These are phyloP conservation scores for Trametes pubescens DNA, from an alignment of 1,284 basidiomycete species.

Conservation along the genomic window DNA sequence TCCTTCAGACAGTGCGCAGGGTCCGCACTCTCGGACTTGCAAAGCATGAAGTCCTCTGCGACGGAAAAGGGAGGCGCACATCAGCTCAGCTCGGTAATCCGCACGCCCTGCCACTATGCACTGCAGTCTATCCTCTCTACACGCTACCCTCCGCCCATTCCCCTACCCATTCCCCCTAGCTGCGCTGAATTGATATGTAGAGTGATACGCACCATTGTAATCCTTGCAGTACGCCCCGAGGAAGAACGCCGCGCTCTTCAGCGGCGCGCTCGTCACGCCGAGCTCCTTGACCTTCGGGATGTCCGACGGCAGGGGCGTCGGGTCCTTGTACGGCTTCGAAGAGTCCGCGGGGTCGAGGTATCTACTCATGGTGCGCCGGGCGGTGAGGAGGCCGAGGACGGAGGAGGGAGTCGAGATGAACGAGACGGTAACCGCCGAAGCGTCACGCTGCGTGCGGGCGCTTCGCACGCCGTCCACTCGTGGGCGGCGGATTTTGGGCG, in stretches of 20 bases:
- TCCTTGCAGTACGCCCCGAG: slow-evolving; percentile 96
- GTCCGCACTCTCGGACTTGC: slow-evolving; percentile 92
- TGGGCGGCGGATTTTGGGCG: slow-evolving; percentile 17
- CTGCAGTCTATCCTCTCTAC: neutral
- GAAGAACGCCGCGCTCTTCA: slow-evolving; percentile 98
- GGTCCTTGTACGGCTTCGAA: slow-evolving; percentile 65
- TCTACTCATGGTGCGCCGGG: slow-evolving; percentile 58
- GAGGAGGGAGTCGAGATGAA: slow-evolving; percentile 21
- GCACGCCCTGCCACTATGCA: neutral
- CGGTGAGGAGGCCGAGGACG: slow-evolving; percentile 10
- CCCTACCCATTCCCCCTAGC: neutral
- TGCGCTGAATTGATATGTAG: neutral
- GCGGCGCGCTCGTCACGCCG: slow-evolving; percentile 90
- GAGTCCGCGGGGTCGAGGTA: slow-evolving; percentile 53
- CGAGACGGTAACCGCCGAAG: slow-evolving; percentile 31
- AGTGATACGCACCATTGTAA: slow-evolving; percentile 83
- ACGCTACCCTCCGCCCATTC: neutral
- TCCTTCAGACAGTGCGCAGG: slow-evolving; percentile 96
- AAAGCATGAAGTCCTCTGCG: slow-evolving; percentile 99
- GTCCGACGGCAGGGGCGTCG: slow-evolving; percentile 75
- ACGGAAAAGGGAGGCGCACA: neutral
- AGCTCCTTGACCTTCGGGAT: slow-evolving; percentile 91
- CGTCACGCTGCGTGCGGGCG: slow-evolving; percentile 29
- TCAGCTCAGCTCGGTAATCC: slow-evolving; percentile 14
- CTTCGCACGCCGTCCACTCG: slow-evolving; percentile 12